Evolutionary conservation across 768 basidiomycete species (phyloP), one percentile per base, ranked within the genome.

Genomic region (Boletales sp.): DNA sequence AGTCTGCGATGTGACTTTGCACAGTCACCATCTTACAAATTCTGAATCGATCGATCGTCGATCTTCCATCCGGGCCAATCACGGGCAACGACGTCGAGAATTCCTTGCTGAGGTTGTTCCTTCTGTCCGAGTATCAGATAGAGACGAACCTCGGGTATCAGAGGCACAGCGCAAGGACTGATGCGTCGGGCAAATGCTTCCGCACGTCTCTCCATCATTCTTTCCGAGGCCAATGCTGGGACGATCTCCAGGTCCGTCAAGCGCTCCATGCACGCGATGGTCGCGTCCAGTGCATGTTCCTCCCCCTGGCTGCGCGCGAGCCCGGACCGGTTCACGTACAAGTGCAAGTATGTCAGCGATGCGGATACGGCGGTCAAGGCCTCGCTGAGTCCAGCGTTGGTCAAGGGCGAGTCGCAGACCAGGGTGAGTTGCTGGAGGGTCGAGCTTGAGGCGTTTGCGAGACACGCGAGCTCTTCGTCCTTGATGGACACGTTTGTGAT

Each of bases 381-480:
- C 0, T 28, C 18, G 11, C 28, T 6, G 8, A 57, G 51, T 10
- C 51, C 55, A 1, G 38, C 51, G 17, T 53, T 50, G 30, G 51
- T 53, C 21, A 53, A 11, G 8, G 18, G 4, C 5, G 31, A 19
- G 31, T 49, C n/a, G 6, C 9, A 9, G 30, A 31, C 8, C 2
- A 58, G 18, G 13, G 37, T 48, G 21, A 58, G 42, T 13, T 17
- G 56, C 21, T 48, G 31, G n/a, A 58, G 46, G 28, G 48, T 49
- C 10, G 38, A 17, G 15, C 46, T 30, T 3, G 55, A 49, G 7
- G 48, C 21, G n/a, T 44, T 50, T 33, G 49, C 40, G 17, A 57
- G 19, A 19, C 30, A 46, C 10, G 25, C 7, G n/a, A 57, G 42
- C 18, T 57, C 57, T 12, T 57, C 55, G 35, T 57, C 51, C 30